Evolutionary conservation across 2,329 filamentous ascomycete genomes (phyloP).

Genomic region (Aspergillus sp.): DNA sequence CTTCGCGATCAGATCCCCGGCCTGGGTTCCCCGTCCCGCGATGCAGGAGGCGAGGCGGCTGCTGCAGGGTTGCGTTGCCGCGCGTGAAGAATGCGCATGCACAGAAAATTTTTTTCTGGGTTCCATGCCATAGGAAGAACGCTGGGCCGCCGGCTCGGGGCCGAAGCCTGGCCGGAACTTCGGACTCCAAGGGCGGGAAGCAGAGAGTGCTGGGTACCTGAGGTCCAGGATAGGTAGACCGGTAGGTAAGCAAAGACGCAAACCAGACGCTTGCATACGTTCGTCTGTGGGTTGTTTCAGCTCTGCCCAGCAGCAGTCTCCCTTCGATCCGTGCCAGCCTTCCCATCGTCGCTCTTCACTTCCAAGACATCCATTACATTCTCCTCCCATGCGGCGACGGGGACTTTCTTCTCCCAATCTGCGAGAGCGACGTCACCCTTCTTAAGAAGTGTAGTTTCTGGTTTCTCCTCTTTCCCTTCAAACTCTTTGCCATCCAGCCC

Average conservation of each 20-base stretch:
- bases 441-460: conserved; percentile 27
- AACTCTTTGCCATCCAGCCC: conserved; percentile 16
- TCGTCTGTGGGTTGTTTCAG: background rate
- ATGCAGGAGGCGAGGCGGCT: background rate
- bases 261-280: too few relatives aligned
- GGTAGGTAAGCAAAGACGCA: background rate
- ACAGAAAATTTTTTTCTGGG: background rate
- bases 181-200: background rate
- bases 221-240: background rate
- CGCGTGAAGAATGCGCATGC: conserved; percentile 6
- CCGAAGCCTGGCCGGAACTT: background rate
- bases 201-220: background rate
- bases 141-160: background rate
- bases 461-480: conserved; percentile 21
- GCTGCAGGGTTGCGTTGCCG: background rate
- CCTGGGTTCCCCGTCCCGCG: background rate
- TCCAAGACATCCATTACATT: conserved; percentile 37
- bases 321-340: background rate
- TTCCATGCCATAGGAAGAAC: background rate
- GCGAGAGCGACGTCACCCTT: conserved; percentile 32
- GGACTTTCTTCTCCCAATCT: conserved; percentile 32
- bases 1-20: background rate
- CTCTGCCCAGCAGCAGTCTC: background rate
- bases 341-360: conserved; percentile 25
- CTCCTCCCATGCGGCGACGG: conserved; percentile 39